A percentile compares a stretch with the other conserved stretches of the same genome.
phyloP scores from a whole-genome alignment of 2,329 filamentous ascomycete species.

The Xylariomycetidae sp. region DNA sequence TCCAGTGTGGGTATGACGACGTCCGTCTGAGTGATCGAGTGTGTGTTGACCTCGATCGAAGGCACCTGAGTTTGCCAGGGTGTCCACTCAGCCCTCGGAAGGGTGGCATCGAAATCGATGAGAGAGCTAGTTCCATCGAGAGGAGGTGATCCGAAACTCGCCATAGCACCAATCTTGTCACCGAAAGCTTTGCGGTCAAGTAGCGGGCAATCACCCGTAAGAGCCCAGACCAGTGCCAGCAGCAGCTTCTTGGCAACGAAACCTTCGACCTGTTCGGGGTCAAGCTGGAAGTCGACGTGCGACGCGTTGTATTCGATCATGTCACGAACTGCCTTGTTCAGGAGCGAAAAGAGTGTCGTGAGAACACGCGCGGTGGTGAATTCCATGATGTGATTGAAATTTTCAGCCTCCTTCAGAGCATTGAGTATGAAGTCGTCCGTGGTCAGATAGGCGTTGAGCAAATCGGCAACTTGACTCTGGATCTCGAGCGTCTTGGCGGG shows the following conservation, averaged over 20 bases:
- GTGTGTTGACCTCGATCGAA: conserved; percentile 92
- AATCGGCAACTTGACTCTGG: conserved; percentile 73
- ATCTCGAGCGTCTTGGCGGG: conserved; percentile 74
- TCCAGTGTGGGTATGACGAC: conserved; percentile 97
- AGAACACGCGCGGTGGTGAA: conserved; percentile 88
- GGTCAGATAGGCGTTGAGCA: conserved; percentile 70
- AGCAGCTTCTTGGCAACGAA: conserved; percentile 93
- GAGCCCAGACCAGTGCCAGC: conserved; percentile 87
- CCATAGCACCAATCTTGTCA: conserved; percentile 74
- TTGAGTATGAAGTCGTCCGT: conserved; percentile 77
- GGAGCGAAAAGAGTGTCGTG: conserved; percentile 87
- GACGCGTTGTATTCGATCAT: conserved; percentile 95
- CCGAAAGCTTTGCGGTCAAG: conserved; percentile 84
- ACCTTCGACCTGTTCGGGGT: conserved; percentile 81
- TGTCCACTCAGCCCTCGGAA: conserved; percentile 85
- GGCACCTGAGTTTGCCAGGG: conserved; percentile 95
- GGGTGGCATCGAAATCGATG: conserved; percentile 89
- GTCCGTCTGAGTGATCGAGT: conserved; percentile 96
- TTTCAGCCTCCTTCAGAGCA: conserved; percentile 69
- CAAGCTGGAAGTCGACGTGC: conserved; percentile 89
- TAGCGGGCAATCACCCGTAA: conserved; percentile 92
- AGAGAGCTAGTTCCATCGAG: conserved; percentile 75
- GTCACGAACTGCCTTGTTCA: conserved; percentile 90
- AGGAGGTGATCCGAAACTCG: conserved; percentile 79
- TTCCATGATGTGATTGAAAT: conserved; percentile 96